Evolutionary conservation across 2,329 filamentous ascomycete species (phyloP), one percentile per base, ranked within the genome.

Genomic region (Fusarium sp.): DNA sequence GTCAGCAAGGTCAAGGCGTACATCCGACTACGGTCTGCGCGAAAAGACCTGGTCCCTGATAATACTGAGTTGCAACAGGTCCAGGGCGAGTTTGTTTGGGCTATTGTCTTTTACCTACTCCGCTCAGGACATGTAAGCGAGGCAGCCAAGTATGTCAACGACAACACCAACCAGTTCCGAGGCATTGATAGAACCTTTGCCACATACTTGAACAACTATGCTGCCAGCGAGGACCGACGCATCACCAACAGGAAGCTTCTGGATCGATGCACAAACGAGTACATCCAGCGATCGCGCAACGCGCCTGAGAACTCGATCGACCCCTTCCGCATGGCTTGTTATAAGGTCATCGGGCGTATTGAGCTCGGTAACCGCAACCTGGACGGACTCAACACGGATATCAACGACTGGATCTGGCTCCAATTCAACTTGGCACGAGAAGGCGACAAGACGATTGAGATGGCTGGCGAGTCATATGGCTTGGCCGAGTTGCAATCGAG

Each of bases 271-370:
- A 91, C 91, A 68, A 92, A 91, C 63, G 93, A 97, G 73, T 97
- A 96, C 76, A 90, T 90, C 47, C 91, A 96, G 74, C 89, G 93
- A 41, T 85, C 89, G 25, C 89, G 92, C 64, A 92, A 96, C 70
- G 91, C 91, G 1, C 91, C 92, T 1, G 91, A 95, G 56, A 90
- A 93, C 73, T 91, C 91, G 2, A 88, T 96, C 64, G 95, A 99
- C 74, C 95, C 95, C 25, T 99, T 96, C 80, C 89, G 93, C 50
- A 93, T 97, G 88, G 93, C 94, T 43, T 97, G 95, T 76, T 98
- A 98, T 83, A 98, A 99, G 82, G 89, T 99, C 61, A 90, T 99
- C 69, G 95, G 96, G 41, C 92, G 88, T 41, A 89, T 88, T 68
- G 88, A 90, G 70, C 78, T 91, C 25, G 81, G 79, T 72, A 88